Evolutionary conservation across 2,329 filamentous ascomycete species (phyloP), one percentile per base, ranked within the genome.

Genomic region (Xylariales sp.): DNA sequence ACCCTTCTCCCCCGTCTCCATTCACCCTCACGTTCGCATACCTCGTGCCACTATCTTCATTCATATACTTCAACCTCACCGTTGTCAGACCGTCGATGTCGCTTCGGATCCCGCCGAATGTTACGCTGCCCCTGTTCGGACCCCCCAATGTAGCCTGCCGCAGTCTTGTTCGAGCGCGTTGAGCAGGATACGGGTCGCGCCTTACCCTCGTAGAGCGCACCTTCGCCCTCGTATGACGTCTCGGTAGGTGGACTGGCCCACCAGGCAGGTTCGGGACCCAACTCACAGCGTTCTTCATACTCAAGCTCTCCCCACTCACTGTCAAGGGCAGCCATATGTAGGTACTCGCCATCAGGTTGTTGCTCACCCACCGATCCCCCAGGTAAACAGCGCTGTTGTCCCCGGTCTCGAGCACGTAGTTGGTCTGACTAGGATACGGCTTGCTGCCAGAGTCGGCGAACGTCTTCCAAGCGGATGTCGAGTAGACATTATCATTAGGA

Each of bases 331-430:
- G 66, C 80, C 80, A 84, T 27, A 84, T 62, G 50, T 84, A 84
- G 0, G 78, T 82, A 37, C 72, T 77, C 0, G 72, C 63, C 57
- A 71, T 73, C 1, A 86, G 66, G 46, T 84, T 78, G 11, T 58
- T 56, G 4, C 66, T 71, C 0, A 75, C 59, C 82, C 82, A 86
- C n/a, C 82, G 73, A 58, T 86, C 82, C n/a, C 82, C 82, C 60
- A 84, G 73, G 59, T 84, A 86, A 46, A 82, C 70, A 34, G 68
- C 66, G 10, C 10, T 12, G 25, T 51, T 49, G 20, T 54, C 52
- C 35, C 62, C 56, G 2, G 65, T 46, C 0, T 66, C 62, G 1
- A 83, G 66, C 15, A 85, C 66, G 49, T 70, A 82, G 22, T 68
- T 76, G 1, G 77, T 80, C 52, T 86, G 81, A 1, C 73, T 78